Percentiles rank a stretch among this genome's conserved stretches.
phyloP scores from a whole-genome alignment of 805 yeast species.

The Ogataea pini region DNA sequence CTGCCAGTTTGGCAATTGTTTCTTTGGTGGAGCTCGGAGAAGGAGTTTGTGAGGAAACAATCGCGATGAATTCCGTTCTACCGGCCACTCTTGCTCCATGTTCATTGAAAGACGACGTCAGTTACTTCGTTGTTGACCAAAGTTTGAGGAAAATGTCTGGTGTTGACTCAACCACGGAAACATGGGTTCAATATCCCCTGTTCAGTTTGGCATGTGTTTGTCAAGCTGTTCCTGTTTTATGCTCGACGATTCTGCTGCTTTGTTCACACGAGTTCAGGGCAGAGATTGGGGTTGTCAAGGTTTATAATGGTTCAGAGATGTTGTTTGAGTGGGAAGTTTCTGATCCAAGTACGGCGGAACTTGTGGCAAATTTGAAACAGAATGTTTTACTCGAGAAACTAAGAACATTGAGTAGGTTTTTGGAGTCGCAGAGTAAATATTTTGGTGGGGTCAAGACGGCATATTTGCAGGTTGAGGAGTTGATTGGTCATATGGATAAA shows the following conservation, averaged over 20 bases:
- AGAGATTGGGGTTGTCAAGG: constrained; percentile 6
- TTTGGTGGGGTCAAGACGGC: constrained; percentile 24
- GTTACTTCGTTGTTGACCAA: constrained; percentile 18
- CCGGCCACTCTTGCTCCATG: constrained; percentile 30
- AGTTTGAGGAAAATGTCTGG: constrained; percentile 20
- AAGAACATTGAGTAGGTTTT: constrained; percentile 20
- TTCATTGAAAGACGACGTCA: constrained; percentile 16
- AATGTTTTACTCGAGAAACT: constrained; percentile 21
- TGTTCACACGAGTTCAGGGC: constrained; percentile 9
- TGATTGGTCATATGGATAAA: constrained; percentile 20
- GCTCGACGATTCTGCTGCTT: constrained; percentile 30
- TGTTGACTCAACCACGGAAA: constrained; percentile 35
- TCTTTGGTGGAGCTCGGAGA: constrained; percentile 41
- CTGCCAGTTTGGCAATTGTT: constrained; percentile 35
- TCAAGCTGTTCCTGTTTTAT: constrained; percentile 34
- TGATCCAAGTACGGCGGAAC: constrained; percentile 6
- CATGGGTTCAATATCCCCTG: constrained; percentile 43
- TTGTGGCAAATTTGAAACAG: constrained; percentile 11
- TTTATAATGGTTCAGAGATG: constrained; percentile 8
- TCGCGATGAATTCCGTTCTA: constrained; percentile 14
- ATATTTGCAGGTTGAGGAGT: constrained; percentile 22
- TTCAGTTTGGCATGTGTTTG: constrained; percentile 33
- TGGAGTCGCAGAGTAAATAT: constrained; percentile 23
- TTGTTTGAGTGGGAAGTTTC: constrained; percentile 13
- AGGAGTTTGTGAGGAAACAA: constrained; percentile 34